Evolutionary conservation across 75 land plant genomes (phyloP).

Genomic region (Ceratopteris richardii): DNA sequence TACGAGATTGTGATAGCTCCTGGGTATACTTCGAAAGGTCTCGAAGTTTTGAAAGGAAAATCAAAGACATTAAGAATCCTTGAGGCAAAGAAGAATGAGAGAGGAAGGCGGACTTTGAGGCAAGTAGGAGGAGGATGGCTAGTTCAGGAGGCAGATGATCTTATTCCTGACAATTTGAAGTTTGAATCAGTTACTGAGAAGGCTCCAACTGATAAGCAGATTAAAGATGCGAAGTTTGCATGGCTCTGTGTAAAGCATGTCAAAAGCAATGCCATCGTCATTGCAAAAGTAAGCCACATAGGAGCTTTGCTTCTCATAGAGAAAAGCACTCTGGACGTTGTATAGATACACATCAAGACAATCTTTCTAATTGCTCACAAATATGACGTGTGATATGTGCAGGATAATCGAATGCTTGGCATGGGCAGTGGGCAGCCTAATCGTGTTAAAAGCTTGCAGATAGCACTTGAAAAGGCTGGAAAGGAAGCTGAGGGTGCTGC

Average conservation of each 20-base stretch:
- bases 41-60: constrained; percentile 82
- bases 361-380: not conserved
- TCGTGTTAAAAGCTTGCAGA: constrained; percentile 78
- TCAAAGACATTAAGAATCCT: constrained; percentile 87
- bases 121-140: constrained; percentile 99
- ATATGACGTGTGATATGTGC: not conserved
- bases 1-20: constrained; percentile 98
- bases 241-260: constrained; percentile 99
- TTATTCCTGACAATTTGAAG: constrained; percentile 60
- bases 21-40: constrained; percentile 69
- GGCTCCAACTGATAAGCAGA: constrained; percentile 45
- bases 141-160: constrained; percentile 83
- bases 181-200: constrained; percentile 52
- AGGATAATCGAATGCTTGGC: constrained; percentile 94
- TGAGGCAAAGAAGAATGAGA: constrained; percentile 59
- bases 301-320: too few species aligned
- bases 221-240: constrained; percentile 83
- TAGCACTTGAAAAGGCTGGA: constrained; percentile 91
- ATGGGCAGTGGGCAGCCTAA: constrained; percentile 99
- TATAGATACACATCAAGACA: too few species aligned
- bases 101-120: constrained; percentile 71
- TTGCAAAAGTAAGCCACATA: constrained; percentile 65
- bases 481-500: constrained; percentile 86
- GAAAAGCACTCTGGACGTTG: too few species aligned
- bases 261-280: constrained; percentile 98